Base-by-base conservation (phyloP, 1,139 yeast species). In the Kluyveromyces marxianus region DNA sequence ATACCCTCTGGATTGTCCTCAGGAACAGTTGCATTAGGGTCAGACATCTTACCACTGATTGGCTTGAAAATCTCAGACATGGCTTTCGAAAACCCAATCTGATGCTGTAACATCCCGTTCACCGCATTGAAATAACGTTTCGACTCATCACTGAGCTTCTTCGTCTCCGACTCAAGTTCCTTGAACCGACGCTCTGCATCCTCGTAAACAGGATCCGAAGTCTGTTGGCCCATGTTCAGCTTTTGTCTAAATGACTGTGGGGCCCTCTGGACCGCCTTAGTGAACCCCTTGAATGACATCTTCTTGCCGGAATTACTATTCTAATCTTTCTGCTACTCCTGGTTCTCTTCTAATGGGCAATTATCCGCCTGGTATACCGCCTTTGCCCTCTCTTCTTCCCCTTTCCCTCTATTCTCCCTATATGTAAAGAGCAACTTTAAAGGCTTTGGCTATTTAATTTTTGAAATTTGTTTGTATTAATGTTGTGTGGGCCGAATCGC, bases 1-100 rank as follows among this genome's bases (percentile, higher is more conserved):
- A 92, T 88, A 56, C 97, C 98, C 49, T 90, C 94, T 3, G 97
- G 97, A 60, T 90, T 89, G 55, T 95, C 97, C 63, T 92, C 97
- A 0, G 89, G 94, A 36, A 79, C 77, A 3, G 88, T 65, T 4
- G 95, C 77, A 59, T 81, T 83, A 6, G 97, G 97, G 62, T 92
- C 97, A 10, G 94, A 81, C 66, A 86, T 71, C 50, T 90, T 79
- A 33, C 98, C 98, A 48, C 92, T 81, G 53, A 92, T 92, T 2
- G 99, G 99, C 68, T 90, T 88, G 71, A 89, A 92, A 48, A 92
- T 86, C 62, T 90, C 97, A 65, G 89, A 97, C 68, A 94, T 88
- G 2, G 96, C 95, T 59, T 83, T 83, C 35, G 96, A 83, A 64
- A 90, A 92, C 50, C 90, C 97, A 55, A 90, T 84, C 66, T 92